Conservation (phyloP, 2,329 filamentous ascomycete genomes). For the Graphiopsis chlorocephala region DNA sequence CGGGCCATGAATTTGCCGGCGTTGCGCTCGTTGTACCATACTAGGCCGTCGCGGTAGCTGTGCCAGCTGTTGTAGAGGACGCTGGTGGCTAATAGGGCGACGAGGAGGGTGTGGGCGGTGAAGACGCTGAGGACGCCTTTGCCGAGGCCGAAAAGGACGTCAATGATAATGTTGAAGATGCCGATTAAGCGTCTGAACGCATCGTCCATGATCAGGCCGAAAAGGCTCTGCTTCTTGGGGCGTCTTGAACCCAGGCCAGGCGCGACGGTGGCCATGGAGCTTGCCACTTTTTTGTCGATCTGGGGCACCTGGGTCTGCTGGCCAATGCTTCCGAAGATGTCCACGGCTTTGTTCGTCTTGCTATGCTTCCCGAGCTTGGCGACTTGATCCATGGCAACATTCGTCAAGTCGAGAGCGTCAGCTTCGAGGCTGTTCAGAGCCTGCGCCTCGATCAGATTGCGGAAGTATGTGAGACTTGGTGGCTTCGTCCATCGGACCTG, state of each 20-base stretch:
- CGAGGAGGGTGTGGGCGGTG: slow-evolving; percentile 68
- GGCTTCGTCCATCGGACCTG: slow-evolving; percentile 78
- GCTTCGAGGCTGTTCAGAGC: slow-evolving; percentile 72
- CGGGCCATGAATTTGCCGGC: slow-evolving; percentile 77
- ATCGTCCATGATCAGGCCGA: slow-evolving; percentile 32
- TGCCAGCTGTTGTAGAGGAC: slow-evolving; percentile 70
- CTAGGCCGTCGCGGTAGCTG: slow-evolving; percentile 67
- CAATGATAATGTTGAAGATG: slow-evolving; percentile 33
- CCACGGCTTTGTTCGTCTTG: slow-evolving; percentile 72
- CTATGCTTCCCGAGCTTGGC: slow-evolving; percentile 69
- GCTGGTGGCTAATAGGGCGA: slow-evolving; percentile 67
- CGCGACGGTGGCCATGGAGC: slow-evolving; percentile 2
- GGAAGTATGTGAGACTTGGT: slow-evolving; percentile 30
- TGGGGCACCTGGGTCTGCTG: slow-evolving; percentile 62
- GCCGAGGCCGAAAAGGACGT: slow-evolving; percentile 43
- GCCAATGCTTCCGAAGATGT: slow-evolving; percentile 75
- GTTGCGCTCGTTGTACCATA: slow-evolving; percentile 83
- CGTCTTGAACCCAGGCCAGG: slow-evolving; percentile 18
- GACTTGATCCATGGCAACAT: slow-evolving; percentile 74
- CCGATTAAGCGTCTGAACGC: slow-evolving; percentile 26
- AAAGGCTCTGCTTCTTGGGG: slow-evolving; percentile 22
- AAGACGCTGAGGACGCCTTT: slow-evolving; percentile 30
- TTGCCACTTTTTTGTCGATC: slow-evolving; percentile 23
- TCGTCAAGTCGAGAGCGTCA: slow-evolving; percentile 71
- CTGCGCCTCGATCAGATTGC: slow-evolving; percentile 60